A percentile compares a stretch with the other conserved stretches of the same genome.
These are phyloP conservation scores for Volvox reticuliferus DNA, from an alignment of 139 green algal species.

Conservation along the genomic window DNA sequence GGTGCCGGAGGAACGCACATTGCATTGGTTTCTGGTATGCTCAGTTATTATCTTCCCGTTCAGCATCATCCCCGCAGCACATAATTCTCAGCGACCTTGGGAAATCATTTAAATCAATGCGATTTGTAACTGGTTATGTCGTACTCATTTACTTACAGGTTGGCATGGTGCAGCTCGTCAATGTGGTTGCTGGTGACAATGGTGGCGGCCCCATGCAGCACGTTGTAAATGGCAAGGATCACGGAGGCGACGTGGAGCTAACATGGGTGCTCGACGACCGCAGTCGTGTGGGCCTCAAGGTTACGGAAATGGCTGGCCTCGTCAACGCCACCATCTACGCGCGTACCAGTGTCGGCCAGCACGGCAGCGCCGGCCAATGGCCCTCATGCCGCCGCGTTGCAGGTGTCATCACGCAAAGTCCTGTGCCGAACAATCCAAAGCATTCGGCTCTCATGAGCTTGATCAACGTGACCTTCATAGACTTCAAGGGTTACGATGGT, in stretches of 20 bases:
- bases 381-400: constrained; percentile 49
- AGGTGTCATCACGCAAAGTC: constrained; percentile 62
- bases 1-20: too few relatives aligned
- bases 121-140: too few relatives aligned
- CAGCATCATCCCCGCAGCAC: too few relatives aligned
- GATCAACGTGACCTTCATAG: constrained; percentile 68
- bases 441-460: constrained; percentile 57
- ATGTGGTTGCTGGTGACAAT: constrained; percentile 69
- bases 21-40: too few relatives aligned
- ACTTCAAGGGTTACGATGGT: constrained; percentile 42
- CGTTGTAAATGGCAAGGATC: constrained; percentile 73
- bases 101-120: too few relatives aligned
- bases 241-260: constrained; percentile 66
- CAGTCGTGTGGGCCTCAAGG: constrained; percentile 15
- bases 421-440: constrained; percentile 3
- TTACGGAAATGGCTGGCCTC: constrained; percentile 59
- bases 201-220: constrained; percentile 61
- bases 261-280: constrained; percentile 64
- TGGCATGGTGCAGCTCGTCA: constrained; percentile 60
- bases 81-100: too few relatives aligned
- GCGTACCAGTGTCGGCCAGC: constrained; percentile 44
- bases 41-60: too few relatives aligned
- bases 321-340: constrained; percentile 56
- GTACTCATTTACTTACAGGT: constrained; percentile 22
- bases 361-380: constrained; percentile 54